These are phyloP conservation scores for Cetradonia linearis DNA, from an alignment of 495 filamentous ascomycete genomes.

Conservation along the genomic window DNA sequence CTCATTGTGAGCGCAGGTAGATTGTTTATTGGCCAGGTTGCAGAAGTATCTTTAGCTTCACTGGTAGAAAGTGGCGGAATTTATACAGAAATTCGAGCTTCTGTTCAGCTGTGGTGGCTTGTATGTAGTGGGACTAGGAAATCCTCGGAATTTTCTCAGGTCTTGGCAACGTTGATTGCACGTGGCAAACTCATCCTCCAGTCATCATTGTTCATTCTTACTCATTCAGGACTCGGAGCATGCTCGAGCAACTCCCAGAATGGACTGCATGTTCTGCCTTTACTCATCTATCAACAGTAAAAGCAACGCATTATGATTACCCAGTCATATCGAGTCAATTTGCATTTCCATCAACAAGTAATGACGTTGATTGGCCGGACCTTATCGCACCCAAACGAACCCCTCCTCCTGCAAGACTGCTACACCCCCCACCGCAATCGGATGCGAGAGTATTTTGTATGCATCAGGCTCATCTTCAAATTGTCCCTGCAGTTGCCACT, in stretches of 20 bases:
- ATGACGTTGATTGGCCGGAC: constrained; percentile 11
- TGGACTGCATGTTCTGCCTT: no score
- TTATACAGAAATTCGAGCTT: neutral
- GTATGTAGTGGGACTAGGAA: constrained; percentile 4
- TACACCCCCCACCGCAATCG: constrained; percentile 4
- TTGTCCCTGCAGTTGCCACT: neutral
- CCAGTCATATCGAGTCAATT: constrained; percentile 3
- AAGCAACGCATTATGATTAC: neutral
- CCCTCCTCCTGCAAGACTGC: neutral
- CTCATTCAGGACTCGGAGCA: neutral
- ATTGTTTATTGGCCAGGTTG: neutral
- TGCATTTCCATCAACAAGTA: neutral
- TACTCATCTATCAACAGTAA: no score
- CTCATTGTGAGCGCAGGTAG: constrained; percentile 61
- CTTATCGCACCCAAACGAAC: constrained; percentile 5
- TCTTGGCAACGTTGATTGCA: neutral
- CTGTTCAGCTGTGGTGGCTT: neutral
- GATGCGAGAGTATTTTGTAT: constrained; percentile 5
- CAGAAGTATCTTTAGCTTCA: neutral
- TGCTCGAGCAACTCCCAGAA: neutral
- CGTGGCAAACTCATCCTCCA: neutral
- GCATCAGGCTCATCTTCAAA: neutral
- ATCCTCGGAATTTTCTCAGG: constrained; percentile 1
- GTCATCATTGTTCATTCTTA: neutral
- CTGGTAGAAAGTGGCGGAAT: neutral